A percentile compares a stretch with the other conserved stretches of the same genome.
Conservation (phyloP, 306 rosid genomes). For the Medicago lupulina region DNA sequence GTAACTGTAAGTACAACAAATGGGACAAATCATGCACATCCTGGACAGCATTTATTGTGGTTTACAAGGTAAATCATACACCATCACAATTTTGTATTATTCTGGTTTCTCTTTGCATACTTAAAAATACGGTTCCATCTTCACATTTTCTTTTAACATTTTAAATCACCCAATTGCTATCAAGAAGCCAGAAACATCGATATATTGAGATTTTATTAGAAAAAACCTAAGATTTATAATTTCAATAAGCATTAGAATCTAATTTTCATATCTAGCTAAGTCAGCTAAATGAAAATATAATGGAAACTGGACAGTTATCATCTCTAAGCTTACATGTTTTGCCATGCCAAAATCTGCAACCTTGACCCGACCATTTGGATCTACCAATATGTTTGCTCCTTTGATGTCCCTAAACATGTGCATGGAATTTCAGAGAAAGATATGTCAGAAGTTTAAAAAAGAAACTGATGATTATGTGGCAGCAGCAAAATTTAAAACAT, state of each 20-base stretch:
- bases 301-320: constrained; percentile 12
- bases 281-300: constrained; percentile 37
- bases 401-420: constrained; percentile 83
- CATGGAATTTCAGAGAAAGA: constrained; percentile 37
- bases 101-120: constrained; percentile 24
- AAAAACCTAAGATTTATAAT: background rate
- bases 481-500: constrained; percentile 28
- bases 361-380: constrained; percentile 92
- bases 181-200: background rate
- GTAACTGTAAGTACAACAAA: constrained; percentile 37
- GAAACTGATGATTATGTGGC: constrained; percentile 28
- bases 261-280: constrained; percentile 23
- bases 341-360: constrained; percentile 99
- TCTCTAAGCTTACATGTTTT: constrained; percentile 82
- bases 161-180: background rate
- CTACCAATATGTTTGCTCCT: constrained; percentile 98
- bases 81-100: constrained; percentile 5
- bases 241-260: background rate
- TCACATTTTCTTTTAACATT: constrained; percentile 1
- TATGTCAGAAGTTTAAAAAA: constrained; percentile 12
- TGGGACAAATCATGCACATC: constrained; percentile 40
- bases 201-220: background rate
- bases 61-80: constrained; percentile 27
- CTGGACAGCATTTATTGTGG: constrained; percentile 25
- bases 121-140: background rate